Conservation (phyloP, 1,284 basidiomycete species). For the Tilletia caries region DNA sequence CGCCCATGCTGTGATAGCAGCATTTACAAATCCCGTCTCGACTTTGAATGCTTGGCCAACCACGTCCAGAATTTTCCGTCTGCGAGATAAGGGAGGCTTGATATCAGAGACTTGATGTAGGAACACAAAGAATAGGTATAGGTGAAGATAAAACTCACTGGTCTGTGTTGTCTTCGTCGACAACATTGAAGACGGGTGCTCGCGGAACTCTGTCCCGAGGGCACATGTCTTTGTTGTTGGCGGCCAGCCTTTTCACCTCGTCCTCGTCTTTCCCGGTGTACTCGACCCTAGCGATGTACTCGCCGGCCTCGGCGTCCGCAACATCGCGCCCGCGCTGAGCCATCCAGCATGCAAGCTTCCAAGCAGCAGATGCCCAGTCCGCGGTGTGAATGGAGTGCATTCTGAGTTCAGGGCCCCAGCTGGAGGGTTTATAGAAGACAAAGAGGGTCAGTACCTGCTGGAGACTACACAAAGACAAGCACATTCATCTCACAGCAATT, state of each 20-base stretch:
- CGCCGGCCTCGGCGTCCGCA: conserved; percentile 28
- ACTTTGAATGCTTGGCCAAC: conserved; percentile 26
- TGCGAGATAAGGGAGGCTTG: not conserved
- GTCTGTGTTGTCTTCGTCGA: conserved; percentile 33
- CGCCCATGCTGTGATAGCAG: conserved; percentile 34
- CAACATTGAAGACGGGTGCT: conserved; percentile 39
- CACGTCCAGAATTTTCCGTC: conserved; percentile 29
- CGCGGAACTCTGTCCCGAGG: conserved; percentile 26
- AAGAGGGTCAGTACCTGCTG: no score
- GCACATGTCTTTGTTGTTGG: conserved; percentile 23
- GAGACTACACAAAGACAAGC: no score
- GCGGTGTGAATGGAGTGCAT: conserved; percentile 34
- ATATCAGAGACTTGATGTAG: not conserved
- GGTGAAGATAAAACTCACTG: conserved; percentile 16
- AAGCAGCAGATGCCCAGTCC: conserved; percentile 34
- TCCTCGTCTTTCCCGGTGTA: conserved; percentile 32
- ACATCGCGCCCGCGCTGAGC: conserved; percentile 22
- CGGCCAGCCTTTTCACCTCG: conserved; percentile 23
- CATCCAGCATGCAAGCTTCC: conserved; percentile 29
- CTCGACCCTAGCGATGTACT: conserved; percentile 27
- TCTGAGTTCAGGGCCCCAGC: conserved; percentile 34
- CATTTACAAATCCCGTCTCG: conserved; percentile 33
- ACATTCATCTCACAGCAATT: conserved; percentile 18
- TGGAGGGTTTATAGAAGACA: not conserved
- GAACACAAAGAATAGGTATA: not conserved